Evolutionary conservation across 2,329 filamentous ascomycete species (phyloP), one percentile per base, ranked within the genome.

Genomic region (Pseudogymnoascus sp.): DNA sequence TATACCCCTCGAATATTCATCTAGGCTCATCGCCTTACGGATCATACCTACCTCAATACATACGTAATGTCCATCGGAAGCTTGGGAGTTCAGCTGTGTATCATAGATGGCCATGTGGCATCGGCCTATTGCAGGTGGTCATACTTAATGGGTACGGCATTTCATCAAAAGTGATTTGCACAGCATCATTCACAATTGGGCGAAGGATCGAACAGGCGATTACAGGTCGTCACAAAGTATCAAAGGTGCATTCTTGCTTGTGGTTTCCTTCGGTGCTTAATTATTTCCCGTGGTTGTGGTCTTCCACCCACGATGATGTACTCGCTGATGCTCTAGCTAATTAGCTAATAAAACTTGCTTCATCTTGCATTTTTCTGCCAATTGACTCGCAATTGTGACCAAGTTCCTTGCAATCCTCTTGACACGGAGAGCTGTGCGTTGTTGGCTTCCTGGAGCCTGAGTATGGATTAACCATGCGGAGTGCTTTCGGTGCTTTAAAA

Each of bases 21-120:
- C 47, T 54, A 54, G 47, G 47, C 47, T 18, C 28, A 54, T 20
- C 18, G n/a, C 47, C 47, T 54, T 32, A 54, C 47, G 47, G 47
- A 54, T 54, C 28, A 54, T 54, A 54, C 25, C 47, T 54, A 54
- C 47, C 47, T 54, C 47, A 54, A 54, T 54, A 54, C 47, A 54
- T 54, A 54, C 47, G 16, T 54, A 54, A 54, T 54, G 47, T 54
- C 47, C 47, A 54, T 54, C 16, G 28, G 28, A 54, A 54, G 47
- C 47, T 54, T 32, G 47, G 28, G 47, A 54, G 25, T 54, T 54
- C 47, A 54, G 47, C 47, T 54, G 47, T 54, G 47, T 54, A 54
- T 32, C 28, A 54, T 54, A 54, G 47, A 32, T 12, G 47, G n/a
- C 47, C 16, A 54, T 54, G 28, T 54, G 47, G 47, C 47, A 54